These are phyloP conservation scores for Haberlea rhodopensis DNA, from an alignment of 257 asterid species.

Conservation along the genomic window DNA sequence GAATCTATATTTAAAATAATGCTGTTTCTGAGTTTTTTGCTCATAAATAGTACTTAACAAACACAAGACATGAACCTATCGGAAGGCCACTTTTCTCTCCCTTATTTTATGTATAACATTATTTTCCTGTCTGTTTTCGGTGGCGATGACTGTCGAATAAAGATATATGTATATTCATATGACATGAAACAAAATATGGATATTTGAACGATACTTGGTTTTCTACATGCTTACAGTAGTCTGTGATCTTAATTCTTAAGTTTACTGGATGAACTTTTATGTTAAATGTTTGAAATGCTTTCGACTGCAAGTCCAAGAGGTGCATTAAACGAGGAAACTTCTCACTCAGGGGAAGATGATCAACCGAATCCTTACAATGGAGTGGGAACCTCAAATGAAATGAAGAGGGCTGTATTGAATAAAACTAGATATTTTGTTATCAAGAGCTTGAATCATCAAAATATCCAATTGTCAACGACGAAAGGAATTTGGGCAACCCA, in stretches of 20 bases:
- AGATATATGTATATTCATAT: too few relatives aligned
- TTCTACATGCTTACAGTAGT: slow-evolving; percentile 2
- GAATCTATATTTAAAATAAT: neutral
- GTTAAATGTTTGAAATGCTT: slow-evolving; percentile 26
- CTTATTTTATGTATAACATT: neutral
- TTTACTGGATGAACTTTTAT: slow-evolving; percentile 24
- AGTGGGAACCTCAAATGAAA: slow-evolving; percentile 49
- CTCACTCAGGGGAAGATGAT: slow-evolving; percentile 53
- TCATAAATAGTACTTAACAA: neutral
- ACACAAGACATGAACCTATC: neutral
- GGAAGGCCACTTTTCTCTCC: too few relatives aligned
- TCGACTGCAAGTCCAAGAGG: slow-evolving; percentile 49
- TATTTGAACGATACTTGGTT: slow-evolving; percentile 19
- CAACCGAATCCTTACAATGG: slow-evolving; percentile 41
- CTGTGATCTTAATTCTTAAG: slow-evolving; percentile 12
- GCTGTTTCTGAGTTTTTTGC: too few relatives aligned
- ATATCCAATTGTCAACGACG: slow-evolving; percentile 68
- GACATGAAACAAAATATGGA: slow-evolving; percentile 16
- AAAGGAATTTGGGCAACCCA: slow-evolving; percentile 98
- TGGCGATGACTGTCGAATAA: too few relatives aligned
- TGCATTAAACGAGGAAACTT: slow-evolving; percentile 45
- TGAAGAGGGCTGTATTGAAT: slow-evolving; percentile 43
- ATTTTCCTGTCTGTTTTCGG: slow-evolving; percentile 2
- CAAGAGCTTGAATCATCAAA: slow-evolving; percentile 92
- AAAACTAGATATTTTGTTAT: slow-evolving; percentile 79